These are phyloP conservation scores for Fennellomyces sp. DNA, from an alignment of 371 early-diverging fungal species.

Conservation along the genomic window DNA sequence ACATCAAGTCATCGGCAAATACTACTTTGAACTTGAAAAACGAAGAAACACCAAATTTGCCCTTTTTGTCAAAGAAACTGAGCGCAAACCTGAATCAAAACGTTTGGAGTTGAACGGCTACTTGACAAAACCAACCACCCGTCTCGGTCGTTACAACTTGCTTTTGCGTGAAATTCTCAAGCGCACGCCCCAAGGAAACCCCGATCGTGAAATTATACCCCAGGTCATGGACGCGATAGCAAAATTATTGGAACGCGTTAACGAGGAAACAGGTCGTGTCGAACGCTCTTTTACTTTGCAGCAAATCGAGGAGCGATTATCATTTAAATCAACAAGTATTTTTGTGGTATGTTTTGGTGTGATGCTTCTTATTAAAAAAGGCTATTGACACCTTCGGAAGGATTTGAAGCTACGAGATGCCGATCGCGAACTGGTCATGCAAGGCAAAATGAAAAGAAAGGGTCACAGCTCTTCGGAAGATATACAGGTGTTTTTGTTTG, in stretches of 20 bases:
- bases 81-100: conserved; percentile 76
- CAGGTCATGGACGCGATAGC: conserved; percentile 70
- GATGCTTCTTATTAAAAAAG: neutral
- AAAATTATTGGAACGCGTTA: conserved; percentile 73
- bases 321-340: conserved; percentile 26
- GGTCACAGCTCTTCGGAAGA: conserved; percentile 67
- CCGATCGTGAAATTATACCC: conserved; percentile 69
- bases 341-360: conserved; percentile 35
- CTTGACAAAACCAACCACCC: conserved; percentile 81
- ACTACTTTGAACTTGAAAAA: conserved; percentile 78
- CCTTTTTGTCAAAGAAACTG: conserved; percentile 67
- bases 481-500: conserved; percentile 82
- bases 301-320: conserved; percentile 26
- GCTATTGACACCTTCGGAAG: conserved; percentile 35
- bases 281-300: conserved; percentile 77
- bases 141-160: conserved; percentile 88
- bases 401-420: conserved; percentile 74
- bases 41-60: conserved; percentile 65
- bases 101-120: conserved; percentile 82
- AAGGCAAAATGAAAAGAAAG: conserved; percentile 76
- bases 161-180: conserved; percentile 82
- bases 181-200: conserved; percentile 75
- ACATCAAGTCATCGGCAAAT: conserved; percentile 82
- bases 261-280: conserved; percentile 82
- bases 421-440: conserved; percentile 73